Conservation (phyloP, 257 asterid species). For the Salvia splendens region DNA sequence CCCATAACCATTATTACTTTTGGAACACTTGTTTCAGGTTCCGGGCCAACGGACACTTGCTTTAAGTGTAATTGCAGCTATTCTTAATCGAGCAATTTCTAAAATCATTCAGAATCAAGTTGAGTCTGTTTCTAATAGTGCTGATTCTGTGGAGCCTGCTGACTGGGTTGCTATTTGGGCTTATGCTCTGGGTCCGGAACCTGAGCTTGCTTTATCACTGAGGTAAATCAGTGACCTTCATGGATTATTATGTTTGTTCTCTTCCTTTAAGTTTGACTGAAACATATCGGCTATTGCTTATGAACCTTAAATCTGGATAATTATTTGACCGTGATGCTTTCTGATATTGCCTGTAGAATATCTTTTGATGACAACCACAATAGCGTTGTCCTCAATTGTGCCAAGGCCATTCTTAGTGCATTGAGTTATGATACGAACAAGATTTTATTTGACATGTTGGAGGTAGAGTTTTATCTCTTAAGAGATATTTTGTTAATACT, state of each 20-base stretch:
- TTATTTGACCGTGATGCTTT: constrained; percentile 15
- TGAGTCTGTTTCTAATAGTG: constrained; percentile 40
- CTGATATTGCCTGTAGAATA: constrained; percentile 55
- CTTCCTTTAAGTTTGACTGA: constrained; percentile 17
- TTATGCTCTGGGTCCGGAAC: constrained; percentile 94
- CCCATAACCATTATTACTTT: constrained; percentile 33
- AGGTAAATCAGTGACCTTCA: constrained; percentile 46
- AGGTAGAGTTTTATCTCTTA: constrained; percentile 50
- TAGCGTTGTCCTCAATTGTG: constrained; percentile 84
- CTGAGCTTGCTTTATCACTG: constrained; percentile 86
- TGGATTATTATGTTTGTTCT: not conserved
- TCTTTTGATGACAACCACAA: constrained; percentile 81
- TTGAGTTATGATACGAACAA: constrained; percentile 73
- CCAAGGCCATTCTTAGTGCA: constrained; percentile 68
- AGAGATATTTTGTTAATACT: constrained; percentile 23
- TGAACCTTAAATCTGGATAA: constrained; percentile 22
- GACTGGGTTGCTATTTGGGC: constrained; percentile 99
- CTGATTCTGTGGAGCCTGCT: constrained; percentile 38
- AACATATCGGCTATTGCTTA: not conserved
- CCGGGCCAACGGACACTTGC: constrained; percentile 94
- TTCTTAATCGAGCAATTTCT: constrained; percentile 63
- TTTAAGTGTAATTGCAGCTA: constrained; percentile 66
- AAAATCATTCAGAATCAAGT: constrained; percentile 45
- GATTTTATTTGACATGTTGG: constrained; percentile 56
- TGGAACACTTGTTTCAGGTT: constrained; percentile 51